Percentiles rank a stretch among this genome's conserved stretches.
These are phyloP conservation scores for Penicillium arizonense DNA, from an alignment of 495 filamentous ascomycete genomes.

Conservation along the genomic window DNA sequence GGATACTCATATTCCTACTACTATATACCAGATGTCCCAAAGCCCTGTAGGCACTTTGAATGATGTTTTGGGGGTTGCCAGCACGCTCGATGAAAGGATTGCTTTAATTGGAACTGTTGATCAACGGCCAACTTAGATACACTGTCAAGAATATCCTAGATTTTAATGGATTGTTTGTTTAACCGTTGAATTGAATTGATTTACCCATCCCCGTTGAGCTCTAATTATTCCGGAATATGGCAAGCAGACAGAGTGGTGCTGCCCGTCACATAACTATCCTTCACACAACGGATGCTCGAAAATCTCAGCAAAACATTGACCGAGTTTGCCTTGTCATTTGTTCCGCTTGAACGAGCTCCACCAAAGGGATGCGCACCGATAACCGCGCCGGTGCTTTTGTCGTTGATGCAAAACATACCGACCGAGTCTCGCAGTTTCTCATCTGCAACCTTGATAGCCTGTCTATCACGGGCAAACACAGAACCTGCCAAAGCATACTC, in stretches of 20 bases:
- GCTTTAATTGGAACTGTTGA: too few relatives aligned
- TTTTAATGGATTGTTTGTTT: too few relatives aligned
- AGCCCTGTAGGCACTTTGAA: too few relatives aligned
- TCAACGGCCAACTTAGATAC: too few relatives aligned
- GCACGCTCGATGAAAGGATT: too few relatives aligned
- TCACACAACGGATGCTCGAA: neutral
- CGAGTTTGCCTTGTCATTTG: neutral
- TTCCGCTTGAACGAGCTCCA: neutral
- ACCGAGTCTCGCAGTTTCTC: neutral
- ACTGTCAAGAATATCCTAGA: too few relatives aligned
- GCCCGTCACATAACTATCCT: neutral
- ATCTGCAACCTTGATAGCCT: neutral
- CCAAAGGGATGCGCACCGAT: neutral
- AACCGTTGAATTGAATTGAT: too few relatives aligned
- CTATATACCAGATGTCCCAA: too few relatives aligned
- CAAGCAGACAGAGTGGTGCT: neutral
- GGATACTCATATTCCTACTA: too few relatives aligned
- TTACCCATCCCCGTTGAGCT: too few relatives aligned
- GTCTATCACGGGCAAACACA: neutral
- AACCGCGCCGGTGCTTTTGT: neutral
- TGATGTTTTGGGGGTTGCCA: too few relatives aligned
- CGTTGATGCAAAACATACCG: neutral
- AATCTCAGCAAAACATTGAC: slow-evolving; percentile 1
- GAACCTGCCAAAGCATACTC: neutral
- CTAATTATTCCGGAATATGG: neutral